Base-by-base conservation (phyloP, 2,329 filamentous ascomycete genomes). In the Phialophora verrucosa region DNA sequence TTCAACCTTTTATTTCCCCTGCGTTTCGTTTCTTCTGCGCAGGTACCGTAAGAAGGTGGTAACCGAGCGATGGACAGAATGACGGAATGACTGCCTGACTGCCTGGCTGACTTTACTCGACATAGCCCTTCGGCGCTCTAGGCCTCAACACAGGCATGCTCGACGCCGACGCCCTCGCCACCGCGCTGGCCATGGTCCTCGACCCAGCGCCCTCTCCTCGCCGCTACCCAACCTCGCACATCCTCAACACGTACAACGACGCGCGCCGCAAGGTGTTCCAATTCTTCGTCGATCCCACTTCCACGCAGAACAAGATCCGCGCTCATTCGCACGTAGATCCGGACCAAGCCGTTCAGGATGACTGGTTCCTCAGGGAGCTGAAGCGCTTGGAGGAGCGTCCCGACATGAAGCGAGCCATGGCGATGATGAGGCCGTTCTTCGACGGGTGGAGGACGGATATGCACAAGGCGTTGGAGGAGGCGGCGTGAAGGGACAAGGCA, bases 101-200 rank as follows among this genome's bases (percentile, higher is more conserved):
- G n/a, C 1, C 29, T 11, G 31, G 10, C 31, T 32, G 31, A 32
- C 31, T 32, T 29, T 32, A 35, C 32, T 35, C 32, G 10, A 12
- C 3, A 3, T 14, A 66, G 65, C 65, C 65, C 25, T 62, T 35
- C 27, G 65, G 65, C 25, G 65, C 65, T 5, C 51, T 65, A 14
- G 65, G 65, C 10, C 59, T 68, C 42, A 68, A 68, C 49, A 65
- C 65, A 6, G 65, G 65, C 27, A 62, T 68, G 32, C 65, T 67
- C 44, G 65, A 67, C 50, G 62, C 58, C 17, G 65, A 67, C n/a
- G 65, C 65, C 27, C 32, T 53, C 10, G 58, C 56, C 44, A 58
- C 61, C 11, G 58, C 65, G 25, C 62, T 67, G 25, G 65, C 59
- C 57, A 67, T 67, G 65, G 44, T 65, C 42, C 51, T 67, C 14